phyloP scores from a whole-genome alignment of 805 yeast genomes.

The Myxozyma udenii region DNA sequence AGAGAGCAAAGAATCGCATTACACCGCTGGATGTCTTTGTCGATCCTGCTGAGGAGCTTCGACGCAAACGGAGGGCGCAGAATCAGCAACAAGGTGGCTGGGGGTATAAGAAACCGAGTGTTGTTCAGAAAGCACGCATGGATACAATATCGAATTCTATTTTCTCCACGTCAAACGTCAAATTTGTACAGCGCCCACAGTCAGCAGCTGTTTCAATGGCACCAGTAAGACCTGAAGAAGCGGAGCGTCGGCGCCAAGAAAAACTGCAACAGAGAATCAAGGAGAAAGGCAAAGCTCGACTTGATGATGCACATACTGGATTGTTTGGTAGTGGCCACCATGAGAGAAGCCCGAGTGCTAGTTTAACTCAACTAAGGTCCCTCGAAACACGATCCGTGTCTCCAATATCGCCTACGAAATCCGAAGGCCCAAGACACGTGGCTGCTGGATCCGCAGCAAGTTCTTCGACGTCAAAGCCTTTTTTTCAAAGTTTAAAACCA shows the following conservation, averaged over 20 bases:
- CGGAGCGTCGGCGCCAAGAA: slow-evolving; percentile 15
- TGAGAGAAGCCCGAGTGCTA: no score
- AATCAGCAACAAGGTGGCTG: background rate
- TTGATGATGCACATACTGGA: no score
- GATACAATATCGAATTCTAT: slow-evolving; percentile 16
- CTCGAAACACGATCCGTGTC: no score
- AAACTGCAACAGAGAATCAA: slow-evolving; percentile 6
- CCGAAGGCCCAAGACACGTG: no score
- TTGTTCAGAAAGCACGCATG: slow-evolving; percentile 19
- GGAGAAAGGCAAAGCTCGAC: no score
- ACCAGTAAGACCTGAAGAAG: slow-evolving; percentile 17
- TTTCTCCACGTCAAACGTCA: slow-evolving; percentile 3
- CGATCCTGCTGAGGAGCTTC: slow-evolving; percentile 9
- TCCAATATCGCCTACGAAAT: no score
- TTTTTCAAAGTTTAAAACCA: no score
- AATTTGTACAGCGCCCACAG: background rate
- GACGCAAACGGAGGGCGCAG: slow-evolving; percentile 2
- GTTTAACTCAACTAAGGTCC: no score
- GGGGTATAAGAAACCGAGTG: slow-evolving; percentile 14
- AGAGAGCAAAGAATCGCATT: slow-evolving; percentile 12
- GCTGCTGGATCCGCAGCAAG: no score
- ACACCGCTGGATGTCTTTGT: slow-evolving; percentile 18
- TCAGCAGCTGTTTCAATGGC: background rate
- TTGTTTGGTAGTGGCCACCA: no score
- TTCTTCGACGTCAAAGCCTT: no score